These are phyloP conservation scores for Triangularia verruculosa DNA, from an alignment of 2,329 filamentous ascomycete species.

Conservation along the genomic window DNA sequence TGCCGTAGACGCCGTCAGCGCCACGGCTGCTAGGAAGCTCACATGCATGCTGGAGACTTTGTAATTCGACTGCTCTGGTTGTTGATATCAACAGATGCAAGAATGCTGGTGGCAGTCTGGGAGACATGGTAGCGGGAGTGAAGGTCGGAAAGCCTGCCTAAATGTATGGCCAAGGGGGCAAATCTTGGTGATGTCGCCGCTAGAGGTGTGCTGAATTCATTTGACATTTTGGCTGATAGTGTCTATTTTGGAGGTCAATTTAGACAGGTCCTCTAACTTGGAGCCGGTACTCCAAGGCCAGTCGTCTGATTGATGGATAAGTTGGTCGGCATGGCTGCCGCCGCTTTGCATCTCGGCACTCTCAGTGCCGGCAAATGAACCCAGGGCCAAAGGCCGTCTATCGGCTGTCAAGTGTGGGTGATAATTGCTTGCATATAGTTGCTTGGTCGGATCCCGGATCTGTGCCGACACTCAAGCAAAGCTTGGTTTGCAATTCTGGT, in stretches of 20 bases:
- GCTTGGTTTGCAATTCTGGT: not conserved
- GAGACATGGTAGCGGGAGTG: not conserved
- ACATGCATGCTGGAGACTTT: slow-evolving; percentile 11
- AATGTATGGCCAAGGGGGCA: not conserved
- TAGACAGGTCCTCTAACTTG: not conserved
- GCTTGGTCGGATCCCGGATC: not conserved
- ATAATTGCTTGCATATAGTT: not conserved
- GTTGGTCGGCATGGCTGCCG: not conserved
- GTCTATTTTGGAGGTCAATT: not conserved
- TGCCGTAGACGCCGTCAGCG: slow-evolving; percentile 13
- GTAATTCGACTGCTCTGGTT: not conserved
- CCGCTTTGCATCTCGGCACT: not conserved
- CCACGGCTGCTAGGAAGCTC: slow-evolving; percentile 4
- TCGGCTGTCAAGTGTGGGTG: not conserved
- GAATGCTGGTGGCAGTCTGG: not conserved
- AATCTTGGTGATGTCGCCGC: not conserved
- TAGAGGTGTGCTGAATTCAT: not conserved
- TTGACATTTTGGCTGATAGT: not conserved
- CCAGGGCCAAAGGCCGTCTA: no score
- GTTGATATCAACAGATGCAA: not conserved
- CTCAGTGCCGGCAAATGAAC: not conserved
- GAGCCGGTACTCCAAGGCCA: not conserved
- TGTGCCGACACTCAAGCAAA: not conserved
- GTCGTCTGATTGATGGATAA: not conserved
- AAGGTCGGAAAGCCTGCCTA: not conserved